Percentiles rank a stretch among this genome's conserved stretches.
These are phyloP conservation scores for Aquilaria yunnanensis DNA, from an alignment of 345 rosid species.

Conservation along the genomic window DNA sequence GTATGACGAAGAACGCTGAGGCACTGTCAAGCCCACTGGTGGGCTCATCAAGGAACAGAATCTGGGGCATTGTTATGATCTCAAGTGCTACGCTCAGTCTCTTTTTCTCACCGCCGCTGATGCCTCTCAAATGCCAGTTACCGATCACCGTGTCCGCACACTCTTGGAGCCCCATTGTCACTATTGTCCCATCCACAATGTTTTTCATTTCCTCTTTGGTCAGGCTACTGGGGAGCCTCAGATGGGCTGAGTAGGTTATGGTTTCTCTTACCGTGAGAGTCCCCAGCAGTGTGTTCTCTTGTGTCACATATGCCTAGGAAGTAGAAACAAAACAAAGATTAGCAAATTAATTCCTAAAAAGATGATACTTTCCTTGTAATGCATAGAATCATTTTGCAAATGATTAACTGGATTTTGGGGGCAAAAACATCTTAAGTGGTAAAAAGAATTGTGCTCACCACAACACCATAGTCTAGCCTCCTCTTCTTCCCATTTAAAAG, in stretches of 20 bases:
- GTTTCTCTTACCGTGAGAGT: constrained; percentile 73
- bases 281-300: constrained; percentile 58
- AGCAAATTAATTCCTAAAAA: neutral
- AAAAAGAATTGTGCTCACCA: constrained; percentile 42
- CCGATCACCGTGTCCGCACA: constrained; percentile 54
- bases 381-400: too few relatives aligned
- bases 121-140: constrained; percentile 72
- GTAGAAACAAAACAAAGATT: neutral
- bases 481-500: constrained; percentile 84
- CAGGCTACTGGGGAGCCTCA: constrained; percentile 53
- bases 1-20: constrained; percentile 60
- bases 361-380: neutral
- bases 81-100: constrained; percentile 63
- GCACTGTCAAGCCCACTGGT: constrained; percentile 81
- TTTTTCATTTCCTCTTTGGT: constrained; percentile 35
- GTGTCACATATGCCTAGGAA: constrained; percentile 73
- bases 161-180: constrained; percentile 68
- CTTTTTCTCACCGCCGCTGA: constrained; percentile 83
- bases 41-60: constrained; percentile 72
- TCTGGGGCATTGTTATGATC: constrained; percentile 54
- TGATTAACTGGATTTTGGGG: too few relatives aligned
- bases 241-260: constrained; percentile 49
- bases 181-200: constrained; percentile 48
- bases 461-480: constrained; percentile 46
- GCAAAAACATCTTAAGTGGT: too few relatives aligned